Conservation (phyloP, 345 rosid species). For the Pugionium dolabratum region DNA sequence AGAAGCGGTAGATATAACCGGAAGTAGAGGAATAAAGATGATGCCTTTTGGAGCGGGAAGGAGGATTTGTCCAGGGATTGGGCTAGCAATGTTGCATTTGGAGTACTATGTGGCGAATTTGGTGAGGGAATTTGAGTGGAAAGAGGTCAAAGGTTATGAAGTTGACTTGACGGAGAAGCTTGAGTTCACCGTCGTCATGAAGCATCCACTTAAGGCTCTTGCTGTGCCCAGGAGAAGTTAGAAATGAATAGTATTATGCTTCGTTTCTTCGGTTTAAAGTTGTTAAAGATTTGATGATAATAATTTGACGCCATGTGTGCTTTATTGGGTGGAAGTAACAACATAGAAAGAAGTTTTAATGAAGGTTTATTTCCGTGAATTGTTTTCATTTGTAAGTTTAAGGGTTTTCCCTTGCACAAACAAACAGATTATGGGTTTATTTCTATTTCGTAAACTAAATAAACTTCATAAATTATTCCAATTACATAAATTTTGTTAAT, state of each 20-base stretch:
- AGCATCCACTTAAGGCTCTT: slow-evolving; percentile 34
- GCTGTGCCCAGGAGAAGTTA: slow-evolving; percentile 35
- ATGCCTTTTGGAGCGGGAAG: slow-evolving; percentile 51
- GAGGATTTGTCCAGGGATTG: slow-evolving; percentile 46
- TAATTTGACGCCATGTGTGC: neutral
- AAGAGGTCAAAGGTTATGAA: slow-evolving; percentile 29
- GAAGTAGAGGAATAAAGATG: slow-evolving; percentile 47
- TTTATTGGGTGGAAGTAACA: neutral
- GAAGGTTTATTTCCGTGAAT: too few relatives aligned
- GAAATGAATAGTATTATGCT: neutral
- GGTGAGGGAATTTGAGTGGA: slow-evolving; percentile 43
- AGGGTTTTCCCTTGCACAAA: too few relatives aligned
- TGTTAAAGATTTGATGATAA: neutral
- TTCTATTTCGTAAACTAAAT: too few relatives aligned
- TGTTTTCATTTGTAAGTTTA: too few relatives aligned
- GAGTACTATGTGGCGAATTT: slow-evolving; percentile 48
- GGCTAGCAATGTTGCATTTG: slow-evolving; percentile 40
- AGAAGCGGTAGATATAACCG: slow-evolving; percentile 39
- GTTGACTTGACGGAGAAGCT: slow-evolving; percentile 37
- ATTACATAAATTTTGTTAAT: too few relatives aligned
- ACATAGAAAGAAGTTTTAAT: too few relatives aligned
- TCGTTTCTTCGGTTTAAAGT: neutral
- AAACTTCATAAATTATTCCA: too few relatives aligned
- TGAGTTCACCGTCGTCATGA: slow-evolving; percentile 40
- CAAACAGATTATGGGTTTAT: too few relatives aligned